phyloP scores from a whole-genome alignment of 805 yeast species.

The Jamesozyma rosinii region DNA sequence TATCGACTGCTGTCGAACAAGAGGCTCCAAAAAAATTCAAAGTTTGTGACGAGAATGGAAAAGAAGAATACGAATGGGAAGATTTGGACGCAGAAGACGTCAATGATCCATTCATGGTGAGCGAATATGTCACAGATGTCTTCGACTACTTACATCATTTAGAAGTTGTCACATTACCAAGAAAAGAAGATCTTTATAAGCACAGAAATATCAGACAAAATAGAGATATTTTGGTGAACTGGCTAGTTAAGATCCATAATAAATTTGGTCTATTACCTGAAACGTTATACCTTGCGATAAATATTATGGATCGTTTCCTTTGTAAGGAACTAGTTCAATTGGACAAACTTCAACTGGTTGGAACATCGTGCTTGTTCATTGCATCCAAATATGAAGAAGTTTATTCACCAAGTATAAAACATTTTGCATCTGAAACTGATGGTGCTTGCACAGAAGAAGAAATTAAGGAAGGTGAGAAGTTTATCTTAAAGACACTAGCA shows the following conservation, averaged over 20 bases:
- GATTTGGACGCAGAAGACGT: constrained; percentile 71
- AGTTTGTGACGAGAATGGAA: constrained; percentile 27
- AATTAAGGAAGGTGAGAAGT: constrained; percentile 77
- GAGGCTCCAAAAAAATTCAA: constrained; percentile 30
- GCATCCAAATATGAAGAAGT: constrained; percentile 94
- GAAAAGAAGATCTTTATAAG: constrained; percentile 32
- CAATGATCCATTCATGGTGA: constrained; percentile 83
- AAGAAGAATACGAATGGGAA: constrained; percentile 45
- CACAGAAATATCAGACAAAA: constrained; percentile 37
- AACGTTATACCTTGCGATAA: constrained; percentile 74
- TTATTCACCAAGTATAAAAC: constrained; percentile 75
- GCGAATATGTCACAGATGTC: constrained; percentile 84
- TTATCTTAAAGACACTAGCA: constrained; percentile 60
- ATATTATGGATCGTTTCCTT: constrained; percentile 81
- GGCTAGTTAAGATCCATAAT: constrained; percentile 85
- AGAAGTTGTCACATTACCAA: constrained; percentile 64
- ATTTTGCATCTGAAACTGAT: constrained; percentile 80
- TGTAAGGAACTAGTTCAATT: constrained; percentile 68
- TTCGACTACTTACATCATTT: constrained; percentile 67
- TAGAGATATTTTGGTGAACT: constrained; percentile 80
- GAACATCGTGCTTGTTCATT: constrained; percentile 76
- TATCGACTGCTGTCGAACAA: constrained; percentile 28
- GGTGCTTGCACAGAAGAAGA: constrained; percentile 77
- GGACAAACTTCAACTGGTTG: constrained; percentile 73
- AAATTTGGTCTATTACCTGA: constrained; percentile 81